Base-by-base conservation (phyloP, 306 rosid species). In the Hippophae tibetana region DNA sequence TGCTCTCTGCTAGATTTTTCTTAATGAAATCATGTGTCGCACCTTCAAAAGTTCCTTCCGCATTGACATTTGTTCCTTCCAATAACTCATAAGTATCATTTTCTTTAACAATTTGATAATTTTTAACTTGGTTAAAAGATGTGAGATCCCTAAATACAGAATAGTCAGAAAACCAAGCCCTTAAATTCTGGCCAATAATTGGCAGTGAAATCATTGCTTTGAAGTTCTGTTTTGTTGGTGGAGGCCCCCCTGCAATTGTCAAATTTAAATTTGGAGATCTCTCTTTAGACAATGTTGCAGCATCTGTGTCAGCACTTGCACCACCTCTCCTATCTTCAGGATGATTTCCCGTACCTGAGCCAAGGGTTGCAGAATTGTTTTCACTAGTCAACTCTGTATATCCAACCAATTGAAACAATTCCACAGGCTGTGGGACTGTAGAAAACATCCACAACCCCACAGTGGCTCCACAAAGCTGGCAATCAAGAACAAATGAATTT, bases 241-340 rank as follows among this genome's bases (percentile, higher is more conserved):
- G 82, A 82, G 96, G 98, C 10, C 98, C 98, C 79, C 98, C 98
- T 6, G 98, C 98, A 66, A 92, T 92, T 47, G 99, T 92, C 72
- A 81, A 70, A 63, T 74, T 81, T 61, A 92, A 84, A 73, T 69
- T 80, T 9, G 76, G 62, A 54, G 74, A 64, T 41, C 69, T 61
- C 60, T 69, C 76, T 67, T 76, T 80, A 10, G 85, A 74, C 57
- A 71, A 72, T 65, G 68, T 69, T 63, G 74, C 75, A 78, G 63
- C 59, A 56, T 62, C 69, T n/a, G 77, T 47, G 43, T 56, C 10
- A 49, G 64, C 41, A 71, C 57, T 63, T 62, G 43, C 59, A 23
- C 57, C 65, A 55, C 61, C 75, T 60, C 71, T 76, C 71, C 73
- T 67, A 58, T 46, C 66, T 62, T 76, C 74, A 68, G 62, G 43